Evolutionary conservation across 2,329 filamentous ascomycete species (phyloP).

Genomic region (Arthrobotrys megalospora): DNA sequence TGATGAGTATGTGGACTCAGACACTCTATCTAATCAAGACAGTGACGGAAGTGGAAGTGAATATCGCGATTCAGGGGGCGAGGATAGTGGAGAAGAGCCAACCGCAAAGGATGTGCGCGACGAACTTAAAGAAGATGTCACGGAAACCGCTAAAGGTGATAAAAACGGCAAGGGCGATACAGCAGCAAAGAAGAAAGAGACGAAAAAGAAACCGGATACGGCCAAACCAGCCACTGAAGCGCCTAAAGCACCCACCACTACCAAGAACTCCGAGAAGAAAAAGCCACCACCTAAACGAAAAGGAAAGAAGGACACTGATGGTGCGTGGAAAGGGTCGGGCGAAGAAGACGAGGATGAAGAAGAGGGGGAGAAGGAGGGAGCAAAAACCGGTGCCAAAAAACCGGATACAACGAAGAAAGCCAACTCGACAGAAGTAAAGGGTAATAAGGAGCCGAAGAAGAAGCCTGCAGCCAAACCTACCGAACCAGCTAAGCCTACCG

Average conservation of each 20-base stretch:
- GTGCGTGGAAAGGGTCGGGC: constrained; percentile 8
- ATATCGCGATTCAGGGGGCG: not conserved
- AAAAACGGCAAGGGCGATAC: not conserved
- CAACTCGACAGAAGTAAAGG: no score
- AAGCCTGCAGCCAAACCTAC: not conserved
- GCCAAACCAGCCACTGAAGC: not conserved
- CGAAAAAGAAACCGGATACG: not conserved
- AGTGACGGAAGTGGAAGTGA: constrained; percentile 19
- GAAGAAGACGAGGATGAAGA: not conserved
- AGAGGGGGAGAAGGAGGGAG: not conserved
- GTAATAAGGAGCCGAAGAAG: not conserved
- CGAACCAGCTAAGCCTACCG: not conserved
- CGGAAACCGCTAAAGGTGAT: not conserved
- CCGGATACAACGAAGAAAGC: not conserved
- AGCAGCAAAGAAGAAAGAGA: not conserved
- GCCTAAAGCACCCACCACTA: not conserved
- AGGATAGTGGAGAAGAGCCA: constrained; percentile 10
- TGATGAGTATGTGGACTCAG: not conserved
- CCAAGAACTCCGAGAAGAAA: not conserved
- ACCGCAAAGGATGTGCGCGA: not conserved
- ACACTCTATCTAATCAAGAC: not conserved
- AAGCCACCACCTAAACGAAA: constrained; percentile 17
- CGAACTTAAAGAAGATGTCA: not conserved
- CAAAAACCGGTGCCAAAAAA: constrained; percentile 1
- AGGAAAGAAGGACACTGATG: constrained; percentile 19